A percentile compares a stretch with the other conserved stretches of the same genome.
These are phyloP conservation scores for Dendryphion nanum DNA, from an alignment of 2,329 filamentous ascomycete genomes.

Conservation along the genomic window DNA sequence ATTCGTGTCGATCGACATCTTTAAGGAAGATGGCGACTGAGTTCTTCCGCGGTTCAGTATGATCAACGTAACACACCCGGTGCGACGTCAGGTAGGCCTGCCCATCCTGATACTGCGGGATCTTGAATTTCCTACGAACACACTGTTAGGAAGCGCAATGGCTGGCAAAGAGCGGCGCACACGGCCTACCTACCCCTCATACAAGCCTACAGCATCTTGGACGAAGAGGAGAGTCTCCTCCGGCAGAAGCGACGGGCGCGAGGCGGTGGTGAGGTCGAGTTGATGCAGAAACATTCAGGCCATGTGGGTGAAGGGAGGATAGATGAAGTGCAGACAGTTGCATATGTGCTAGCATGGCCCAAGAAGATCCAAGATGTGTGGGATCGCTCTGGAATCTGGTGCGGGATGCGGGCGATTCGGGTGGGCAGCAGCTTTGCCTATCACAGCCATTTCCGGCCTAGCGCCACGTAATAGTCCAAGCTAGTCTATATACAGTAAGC, in stretches of 20 bases:
- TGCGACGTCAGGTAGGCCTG: slow-evolving; percentile 97
- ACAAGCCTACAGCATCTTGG: slow-evolving; percentile 94
- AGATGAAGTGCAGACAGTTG: too few species aligned
- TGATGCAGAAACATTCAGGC: slow-evolving; percentile 94
- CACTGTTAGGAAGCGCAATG: slow-evolving; percentile 6
- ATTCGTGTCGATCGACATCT: slow-evolving; percentile 86
- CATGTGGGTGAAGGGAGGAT: slow-evolving; percentile 11
- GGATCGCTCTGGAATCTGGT: too few species aligned
- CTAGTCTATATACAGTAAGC: too few species aligned
- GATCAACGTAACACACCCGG: slow-evolving; percentile 91
- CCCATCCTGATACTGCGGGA: slow-evolving; percentile 89
- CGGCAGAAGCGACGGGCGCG: slow-evolving; percentile 86
- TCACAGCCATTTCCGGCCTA: too few species aligned
- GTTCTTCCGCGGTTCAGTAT: slow-evolving; percentile 77
- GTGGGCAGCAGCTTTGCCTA: too few species aligned
- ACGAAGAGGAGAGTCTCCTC: slow-evolving; percentile 96
- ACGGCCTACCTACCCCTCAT: slow-evolving; percentile 75
- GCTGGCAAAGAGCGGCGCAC: too few species aligned
- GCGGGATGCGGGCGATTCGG: too few species aligned
- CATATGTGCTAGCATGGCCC: too few species aligned
- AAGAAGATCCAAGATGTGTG: too few species aligned
- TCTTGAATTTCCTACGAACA: slow-evolving; percentile 78
- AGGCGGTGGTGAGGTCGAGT: slow-evolving; percentile 91
- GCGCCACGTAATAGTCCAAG: too few species aligned
- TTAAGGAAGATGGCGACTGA: slow-evolving; percentile 85